phyloP scores from a whole-genome alignment of 345 rosid species.

The Brassica nigra region DNA sequence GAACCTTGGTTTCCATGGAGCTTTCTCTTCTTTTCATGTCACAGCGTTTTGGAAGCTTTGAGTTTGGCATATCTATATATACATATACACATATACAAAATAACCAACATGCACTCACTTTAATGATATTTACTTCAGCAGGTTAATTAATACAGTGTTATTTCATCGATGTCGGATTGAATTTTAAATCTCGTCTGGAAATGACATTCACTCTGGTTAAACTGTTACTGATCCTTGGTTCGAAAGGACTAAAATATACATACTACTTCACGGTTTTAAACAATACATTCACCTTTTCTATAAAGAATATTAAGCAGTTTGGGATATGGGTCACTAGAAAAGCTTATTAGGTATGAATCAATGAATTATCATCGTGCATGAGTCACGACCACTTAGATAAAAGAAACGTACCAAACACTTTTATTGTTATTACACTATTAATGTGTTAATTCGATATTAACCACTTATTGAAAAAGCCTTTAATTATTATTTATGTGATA shows the following conservation, averaged over 20 bases:
- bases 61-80: slow-evolving; percentile 50
- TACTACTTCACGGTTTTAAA: slow-evolving; percentile 1
- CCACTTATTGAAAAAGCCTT: slow-evolving; percentile 31
- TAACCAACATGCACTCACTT: background rate
- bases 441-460: slow-evolving; percentile 18
- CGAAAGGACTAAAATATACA: background rate
- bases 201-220: background rate
- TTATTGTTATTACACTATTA: slow-evolving; percentile 17
- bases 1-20: slow-evolving; percentile 60
- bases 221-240: slow-evolving; percentile 12
- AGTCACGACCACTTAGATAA: slow-evolving; percentile 34
- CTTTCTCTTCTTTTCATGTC: slow-evolving; percentile 65
- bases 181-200: background rate
- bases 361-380: slow-evolving; percentile 36
- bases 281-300: slow-evolving; percentile 14
- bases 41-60: slow-evolving; percentile 50
- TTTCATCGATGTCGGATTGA: slow-evolving; percentile 2
- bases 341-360: slow-evolving; percentile 40
- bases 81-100: background rate
- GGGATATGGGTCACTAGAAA: slow-evolving; percentile 32
- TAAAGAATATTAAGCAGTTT: slow-evolving; percentile 22
- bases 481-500: slow-evolving; percentile 22
- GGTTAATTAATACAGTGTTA: background rate
- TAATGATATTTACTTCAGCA: background rate
- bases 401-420: slow-evolving; percentile 31